phyloP scores from a whole-genome alignment of 257 asterid species.

The Nyctanthes arbortristis region DNA sequence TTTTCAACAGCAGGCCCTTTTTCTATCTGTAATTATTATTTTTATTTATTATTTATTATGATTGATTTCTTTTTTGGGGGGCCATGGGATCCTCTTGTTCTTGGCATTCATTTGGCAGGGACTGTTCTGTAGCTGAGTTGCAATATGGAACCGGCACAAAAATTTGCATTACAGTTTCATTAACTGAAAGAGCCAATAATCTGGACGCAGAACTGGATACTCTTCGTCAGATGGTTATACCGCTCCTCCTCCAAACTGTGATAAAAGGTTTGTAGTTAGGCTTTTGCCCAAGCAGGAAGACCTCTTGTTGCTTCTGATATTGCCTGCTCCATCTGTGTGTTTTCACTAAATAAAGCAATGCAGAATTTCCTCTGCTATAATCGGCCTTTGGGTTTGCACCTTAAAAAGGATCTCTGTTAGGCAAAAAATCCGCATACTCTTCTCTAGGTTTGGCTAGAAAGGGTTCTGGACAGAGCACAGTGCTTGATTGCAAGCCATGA shows the following conservation, averaged over 20 bases:
- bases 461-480: neutral
- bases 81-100: conserved; percentile 25
- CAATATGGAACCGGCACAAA: conserved; percentile 28
- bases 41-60: too few species aligned
- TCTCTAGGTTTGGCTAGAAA: conserved; percentile 5
- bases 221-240: conserved; percentile 71
- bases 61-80: conserved; percentile 9
- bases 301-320: conserved; percentile 6
- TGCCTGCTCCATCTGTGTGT: conserved; percentile 9
- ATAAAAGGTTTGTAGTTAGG: conserved; percentile 63
- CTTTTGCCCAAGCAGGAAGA: conserved; percentile 2
- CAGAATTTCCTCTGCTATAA: neutral
- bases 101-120: conserved; percentile 46
- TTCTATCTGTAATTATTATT: conserved; percentile 1
- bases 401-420: neutral
- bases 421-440: neutral
- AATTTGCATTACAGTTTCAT: conserved; percentile 61
- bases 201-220: conserved; percentile 30
- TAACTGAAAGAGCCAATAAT: conserved; percentile 37
- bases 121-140: conserved; percentile 51
- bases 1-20: conserved; percentile 3
- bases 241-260: conserved; percentile 69
- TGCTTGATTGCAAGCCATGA: too few species aligned
- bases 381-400: neutral
- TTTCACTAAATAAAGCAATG: conserved; percentile 4